Conservation (phyloP, 2,329 filamentous ascomycete species). For the Fusarium xylarioides region DNA sequence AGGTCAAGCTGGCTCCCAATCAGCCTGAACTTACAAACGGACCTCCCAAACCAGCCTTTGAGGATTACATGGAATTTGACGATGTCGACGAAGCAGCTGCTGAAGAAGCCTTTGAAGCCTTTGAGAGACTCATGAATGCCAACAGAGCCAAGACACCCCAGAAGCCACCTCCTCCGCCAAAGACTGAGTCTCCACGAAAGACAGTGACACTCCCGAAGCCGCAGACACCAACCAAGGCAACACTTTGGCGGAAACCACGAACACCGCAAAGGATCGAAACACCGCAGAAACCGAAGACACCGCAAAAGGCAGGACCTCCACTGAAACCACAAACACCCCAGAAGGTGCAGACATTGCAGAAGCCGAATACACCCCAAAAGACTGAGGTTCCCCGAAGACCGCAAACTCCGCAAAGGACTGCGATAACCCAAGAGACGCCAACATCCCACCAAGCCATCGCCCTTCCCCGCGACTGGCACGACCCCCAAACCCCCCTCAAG, state of each 20-base stretch:
- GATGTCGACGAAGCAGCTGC: constrained; percentile 34
- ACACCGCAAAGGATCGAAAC: neutral
- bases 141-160: constrained; percentile 1
- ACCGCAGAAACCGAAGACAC: neutral
- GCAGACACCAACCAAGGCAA: neutral
- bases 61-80: neutral
- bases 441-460: constrained; percentile 44
- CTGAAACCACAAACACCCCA: neutral
- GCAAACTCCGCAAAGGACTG: constrained; percentile 5
- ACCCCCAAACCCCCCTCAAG: constrained; percentile 57
- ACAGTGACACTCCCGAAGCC: neutral
- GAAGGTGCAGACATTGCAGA: neutral
- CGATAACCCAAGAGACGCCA: constrained; percentile 4
- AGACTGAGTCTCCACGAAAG: neutral
- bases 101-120: constrained; percentile 50
- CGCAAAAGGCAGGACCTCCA: neutral
- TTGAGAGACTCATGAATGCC: constrained; percentile 49
- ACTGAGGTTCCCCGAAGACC: neutral
- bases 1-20: neutral
- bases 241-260: neutral
- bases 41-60: neutral
- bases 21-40: neutral
- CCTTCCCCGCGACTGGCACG: constrained; percentile 53
- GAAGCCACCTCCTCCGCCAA: neutral
- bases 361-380: neutral